Conservation (phyloP, 129 eudicot species). For the Flaveria robusta region DNA sequence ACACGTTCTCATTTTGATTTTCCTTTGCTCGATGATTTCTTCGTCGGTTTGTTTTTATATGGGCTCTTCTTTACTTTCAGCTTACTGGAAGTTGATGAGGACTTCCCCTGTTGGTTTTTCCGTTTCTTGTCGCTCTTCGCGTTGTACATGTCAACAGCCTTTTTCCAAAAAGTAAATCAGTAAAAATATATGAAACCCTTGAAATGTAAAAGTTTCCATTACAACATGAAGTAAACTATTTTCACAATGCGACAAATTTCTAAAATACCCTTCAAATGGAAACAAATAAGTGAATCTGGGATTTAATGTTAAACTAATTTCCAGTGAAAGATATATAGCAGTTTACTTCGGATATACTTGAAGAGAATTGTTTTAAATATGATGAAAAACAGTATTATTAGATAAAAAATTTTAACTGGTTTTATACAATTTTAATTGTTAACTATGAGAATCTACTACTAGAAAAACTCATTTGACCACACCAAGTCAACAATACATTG, state of each 20-base stretch:
- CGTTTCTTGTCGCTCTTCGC: constrained; percentile 80
- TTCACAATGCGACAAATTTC: background rate
- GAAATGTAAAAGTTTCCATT: background rate
- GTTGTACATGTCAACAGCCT: constrained; percentile 94
- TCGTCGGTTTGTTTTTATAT: constrained; percentile 55
- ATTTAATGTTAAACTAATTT: background rate
- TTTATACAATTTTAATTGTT: background rate
- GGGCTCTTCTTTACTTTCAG: constrained; percentile 66
- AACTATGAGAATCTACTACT: too few relatives aligned
- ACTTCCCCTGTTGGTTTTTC: constrained; percentile 54
- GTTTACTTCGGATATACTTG: background rate
- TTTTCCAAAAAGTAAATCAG: constrained; percentile 17
- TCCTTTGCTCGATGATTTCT: constrained; percentile 53
- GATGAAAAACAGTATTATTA: background rate
- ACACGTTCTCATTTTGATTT: constrained; percentile 50
- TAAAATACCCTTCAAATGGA: background rate
- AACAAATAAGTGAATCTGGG: background rate
- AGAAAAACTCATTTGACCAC: too few relatives aligned
- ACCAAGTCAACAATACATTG: too few relatives aligned
- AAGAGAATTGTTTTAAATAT: background rate
- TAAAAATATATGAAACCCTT: background rate
- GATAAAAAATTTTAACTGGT: background rate
- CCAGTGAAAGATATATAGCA: background rate
- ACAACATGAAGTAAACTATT: background rate
- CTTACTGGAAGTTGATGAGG: constrained; percentile 56